phyloP scores from a whole-genome alignment of 805 yeast genomes.

The Candida multigemmis region DNA sequence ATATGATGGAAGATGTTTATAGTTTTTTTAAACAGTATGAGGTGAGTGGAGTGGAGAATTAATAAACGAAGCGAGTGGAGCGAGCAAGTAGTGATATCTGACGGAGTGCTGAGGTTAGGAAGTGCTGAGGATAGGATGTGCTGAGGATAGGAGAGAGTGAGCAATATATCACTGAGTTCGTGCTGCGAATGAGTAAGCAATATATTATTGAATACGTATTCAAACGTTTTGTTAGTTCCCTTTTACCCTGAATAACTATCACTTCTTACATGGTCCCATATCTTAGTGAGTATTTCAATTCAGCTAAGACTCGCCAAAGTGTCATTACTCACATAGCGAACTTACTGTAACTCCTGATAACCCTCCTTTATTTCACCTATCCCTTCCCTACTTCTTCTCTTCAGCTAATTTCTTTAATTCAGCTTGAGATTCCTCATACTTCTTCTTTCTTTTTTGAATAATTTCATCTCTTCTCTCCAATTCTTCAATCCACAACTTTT shows the following conservation, averaged over 20 bases:
- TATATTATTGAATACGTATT: no score
- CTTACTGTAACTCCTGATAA: neutral
- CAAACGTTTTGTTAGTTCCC: no score
- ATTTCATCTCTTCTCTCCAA: conserved; percentile 79
- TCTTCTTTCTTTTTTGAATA: conserved; percentile 54
- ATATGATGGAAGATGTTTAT: conserved; percentile 45
- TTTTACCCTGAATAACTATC: no score
- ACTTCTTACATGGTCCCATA: no score
- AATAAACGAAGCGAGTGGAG: no score
- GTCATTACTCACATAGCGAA: neutral
- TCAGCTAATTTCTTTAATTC: conserved; percentile 28
- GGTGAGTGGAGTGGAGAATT: conserved; percentile 35
- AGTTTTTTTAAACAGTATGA: conserved; percentile 36
- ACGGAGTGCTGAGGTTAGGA: neutral
- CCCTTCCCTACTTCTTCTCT: conserved; percentile 7
- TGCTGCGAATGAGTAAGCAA: neutral
- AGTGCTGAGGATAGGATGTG: neutral
- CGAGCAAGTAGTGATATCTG: neutral
- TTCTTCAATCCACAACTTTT: conserved; percentile 80
- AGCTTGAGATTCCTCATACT: conserved; percentile 54
- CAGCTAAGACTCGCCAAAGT: no score
- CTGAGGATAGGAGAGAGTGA: neutral
- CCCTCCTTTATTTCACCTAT: conserved; percentile 2
- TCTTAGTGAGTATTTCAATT: no score
- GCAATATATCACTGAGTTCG: neutral